Evolutionary conservation across 805 yeast genomes (phyloP), one percentile per base, ranked within the genome.

Genomic region (Lipomyces kockii): DNA sequence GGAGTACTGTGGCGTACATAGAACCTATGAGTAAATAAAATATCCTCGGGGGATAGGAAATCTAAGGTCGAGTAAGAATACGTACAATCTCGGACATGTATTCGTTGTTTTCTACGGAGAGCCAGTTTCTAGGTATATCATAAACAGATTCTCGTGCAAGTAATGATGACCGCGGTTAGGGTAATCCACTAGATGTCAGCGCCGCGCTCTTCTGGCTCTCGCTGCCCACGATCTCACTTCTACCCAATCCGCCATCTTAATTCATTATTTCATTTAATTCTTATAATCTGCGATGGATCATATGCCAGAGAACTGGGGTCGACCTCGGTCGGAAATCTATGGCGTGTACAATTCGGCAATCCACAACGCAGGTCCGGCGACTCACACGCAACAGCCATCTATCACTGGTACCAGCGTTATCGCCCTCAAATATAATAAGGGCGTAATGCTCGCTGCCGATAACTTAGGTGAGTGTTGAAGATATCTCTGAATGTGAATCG

Each of bases 361-460:
- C 78, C 83, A 83, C 64, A 79, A 84, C 60, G 94, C 93, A 74
- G 90, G 87, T 76, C 97, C 98, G 37, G 85, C 83, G 64, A 86
- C 87, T 87, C 89, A 91, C 78, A 94, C 99, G 2, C 97, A 91
- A 78, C 92, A 88, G 76, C 99, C 99, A 59, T 89, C 91, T 72
- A 91, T 95, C 68, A 95, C 99, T 14, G 98, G 99, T 76, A 91
- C 98, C 0, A 92, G 97, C 46, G 99, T 95, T 27, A 84, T 95
- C 73, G 96, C 95, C 8, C 84, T 94, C 79, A 95, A 93, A 80
- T 95, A 88, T 82, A 83, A 90, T 70, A 90, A 89, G 73, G 99
- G 99, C 52, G 88, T 95, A 58, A 86, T 95, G 51, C 83, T 95
- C 79, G 98, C 99, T 1, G 98, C 99, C 4, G 99, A 95, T 78